Percentiles rank a stretch among this genome's conserved stretches.
Evolutionary conservation across 352 stramenopile species (phyloP).

Genomic region (Phytophthora macrochlamydospora): DNA sequence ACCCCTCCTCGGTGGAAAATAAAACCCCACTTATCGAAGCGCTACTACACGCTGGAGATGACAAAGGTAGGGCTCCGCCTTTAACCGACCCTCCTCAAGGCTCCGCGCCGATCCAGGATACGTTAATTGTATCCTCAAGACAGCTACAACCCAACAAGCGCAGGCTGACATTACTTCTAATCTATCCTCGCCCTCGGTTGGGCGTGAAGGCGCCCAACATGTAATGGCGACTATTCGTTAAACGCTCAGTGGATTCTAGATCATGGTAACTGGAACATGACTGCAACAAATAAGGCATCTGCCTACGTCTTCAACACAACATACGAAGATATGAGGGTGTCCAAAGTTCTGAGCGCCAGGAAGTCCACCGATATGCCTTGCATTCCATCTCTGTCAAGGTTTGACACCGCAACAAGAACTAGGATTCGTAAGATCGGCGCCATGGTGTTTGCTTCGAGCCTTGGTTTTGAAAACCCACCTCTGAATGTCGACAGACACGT

Average conservation of each 20-base stretch:
- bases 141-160: background rate
- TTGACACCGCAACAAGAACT: too few species aligned
- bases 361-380: background rate
- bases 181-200: constrained; percentile 18
- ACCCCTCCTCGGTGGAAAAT: background rate
- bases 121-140: background rate
- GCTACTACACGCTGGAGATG: background rate
- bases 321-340: background rate
- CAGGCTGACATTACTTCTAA: background rate
- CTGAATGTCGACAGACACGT: too few species aligned
- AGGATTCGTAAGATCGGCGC: too few species aligned
- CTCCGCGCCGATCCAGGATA: background rate
- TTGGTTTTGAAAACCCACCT: too few species aligned
- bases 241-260: constrained; percentile 1
- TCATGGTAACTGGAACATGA: constrained; percentile 6
- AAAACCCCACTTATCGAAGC: background rate
- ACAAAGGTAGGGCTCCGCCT: background rate
- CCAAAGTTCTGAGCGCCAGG: constrained; percentile 9
- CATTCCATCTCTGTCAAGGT: too few species aligned
- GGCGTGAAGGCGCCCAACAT: constrained; percentile 9
- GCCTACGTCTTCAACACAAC: constrained; percentile 11
- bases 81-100: background rate
- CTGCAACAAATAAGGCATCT: constrained; percentile 8
- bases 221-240: background rate
- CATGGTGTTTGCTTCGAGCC: too few species aligned